These are phyloP conservation scores for Austroboletus novae-zelandiae DNA, from an alignment of 1,284 basidiomycete species.

Conservation along the genomic window DNA sequence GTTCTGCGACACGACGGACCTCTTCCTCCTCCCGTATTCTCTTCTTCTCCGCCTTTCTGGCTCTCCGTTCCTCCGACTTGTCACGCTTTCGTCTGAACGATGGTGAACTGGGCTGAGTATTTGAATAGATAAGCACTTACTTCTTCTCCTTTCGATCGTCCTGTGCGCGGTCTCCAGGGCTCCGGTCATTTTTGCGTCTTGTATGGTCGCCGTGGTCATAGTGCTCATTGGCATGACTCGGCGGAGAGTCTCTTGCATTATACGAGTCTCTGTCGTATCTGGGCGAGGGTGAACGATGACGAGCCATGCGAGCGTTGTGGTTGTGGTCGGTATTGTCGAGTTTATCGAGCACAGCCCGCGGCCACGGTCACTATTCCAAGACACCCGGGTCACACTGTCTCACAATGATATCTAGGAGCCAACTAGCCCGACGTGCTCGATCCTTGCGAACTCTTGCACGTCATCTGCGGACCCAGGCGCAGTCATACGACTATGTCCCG, in stretches of 20 bases:
- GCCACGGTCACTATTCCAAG: conserved; percentile 1
- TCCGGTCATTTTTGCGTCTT: conserved; percentile 45
- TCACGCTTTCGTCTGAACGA: conserved; percentile 68
- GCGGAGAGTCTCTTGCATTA: conserved; percentile 33
- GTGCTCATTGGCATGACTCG: conserved; percentile 40
- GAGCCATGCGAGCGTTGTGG: conserved; percentile 28
- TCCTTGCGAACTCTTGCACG: conserved; percentile 23
- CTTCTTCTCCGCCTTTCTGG: conserved; percentile 80
- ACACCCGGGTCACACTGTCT: background rate
- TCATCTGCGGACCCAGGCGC: conserved; percentile 44
- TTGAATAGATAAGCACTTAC: conserved; percentile 40
- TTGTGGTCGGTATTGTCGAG: background rate
- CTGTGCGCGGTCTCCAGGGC: conserved; percentile 39
- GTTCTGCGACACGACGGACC: conserved; percentile 81
- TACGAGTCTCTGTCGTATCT: conserved; percentile 36
- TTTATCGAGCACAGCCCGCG: conserved; percentile 4
- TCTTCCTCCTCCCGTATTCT: conserved; percentile 84
- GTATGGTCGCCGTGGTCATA: conserved; percentile 37
- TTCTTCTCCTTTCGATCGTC: conserved; percentile 56
- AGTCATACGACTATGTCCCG: conserved; percentile 36
- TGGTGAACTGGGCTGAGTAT: conserved; percentile 9
- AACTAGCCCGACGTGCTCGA: conserved; percentile 18
- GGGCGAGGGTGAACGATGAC: conserved; percentile 45
- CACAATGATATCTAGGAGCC: conserved; percentile 20
- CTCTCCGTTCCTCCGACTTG: conserved; percentile 73